Evolutionary conservation across 495 filamentous ascomycete species (phyloP), one percentile per base, ranked within the genome.

Genomic region (Oleoguttula mirabilis): DNA sequence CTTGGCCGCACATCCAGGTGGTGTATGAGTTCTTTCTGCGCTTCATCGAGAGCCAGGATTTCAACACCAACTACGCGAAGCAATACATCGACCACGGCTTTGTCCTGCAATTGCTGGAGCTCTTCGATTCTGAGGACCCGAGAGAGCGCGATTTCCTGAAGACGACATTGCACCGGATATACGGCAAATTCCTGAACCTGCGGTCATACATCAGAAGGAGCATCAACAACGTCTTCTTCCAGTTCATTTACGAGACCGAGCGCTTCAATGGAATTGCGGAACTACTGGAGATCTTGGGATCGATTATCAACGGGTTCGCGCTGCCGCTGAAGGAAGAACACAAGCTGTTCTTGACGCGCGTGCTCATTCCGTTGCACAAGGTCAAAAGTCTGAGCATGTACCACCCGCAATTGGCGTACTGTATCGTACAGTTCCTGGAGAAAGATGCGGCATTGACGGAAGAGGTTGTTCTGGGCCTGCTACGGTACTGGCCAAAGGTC

Each of bases 141-240:
- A 73, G 90, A 35, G 90, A 99, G 65, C 76, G 90, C 36, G 90
- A 99, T 65, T 99, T 99, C 61, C 65, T 99, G 28, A 99, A 99
- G 68, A 99, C 90, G 1, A 99, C 90, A 4, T 63, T 99, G 41
- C 90, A 99, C 66, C 79, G 90, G 34, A 99, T 99, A 56, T 99
- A 99, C 55, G 90, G 90, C 50, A 99, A 99, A 66, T 99, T 99
- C 68, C 70, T 99, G 41, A 99, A 99, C 60, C 70, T 99, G 27
- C 77, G 90, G 24, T 96, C 92, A 10, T 99, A 87, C 63, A 99
- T 99, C 55, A 75, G 90, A 56, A 79, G 90, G 51, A 96, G 92
- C 28, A 99, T 99, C 68, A 96, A 99, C 71, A 96, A 99, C 57
- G 90, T 99, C 54, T 99, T 99, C 70, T 99, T 99, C 73, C 90